phyloP scores from a whole-genome alignment of 495 filamentous ascomycete species.

The Aspergillus wentii region DNA sequence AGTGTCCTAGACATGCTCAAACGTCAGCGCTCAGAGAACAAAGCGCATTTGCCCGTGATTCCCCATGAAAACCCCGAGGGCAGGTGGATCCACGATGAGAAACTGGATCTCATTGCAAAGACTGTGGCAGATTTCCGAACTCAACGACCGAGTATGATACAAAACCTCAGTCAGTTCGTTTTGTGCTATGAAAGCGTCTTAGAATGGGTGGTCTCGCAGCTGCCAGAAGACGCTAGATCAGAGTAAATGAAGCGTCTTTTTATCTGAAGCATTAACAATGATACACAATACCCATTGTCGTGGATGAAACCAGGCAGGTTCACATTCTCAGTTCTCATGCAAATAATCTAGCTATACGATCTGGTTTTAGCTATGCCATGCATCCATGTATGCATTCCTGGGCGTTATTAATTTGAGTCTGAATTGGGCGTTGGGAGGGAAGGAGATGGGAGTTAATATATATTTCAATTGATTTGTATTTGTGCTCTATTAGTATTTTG shows the following conservation, averaged over 20 bases:
- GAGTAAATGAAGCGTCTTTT: constrained; percentile 1
- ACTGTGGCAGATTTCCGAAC: constrained; percentile 85
- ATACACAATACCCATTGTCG: no score
- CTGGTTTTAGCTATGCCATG: no score
- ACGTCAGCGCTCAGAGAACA: constrained; percentile 52
- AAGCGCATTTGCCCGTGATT: constrained; percentile 13
- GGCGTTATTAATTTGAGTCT: no score
- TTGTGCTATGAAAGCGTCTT: constrained; percentile 93
- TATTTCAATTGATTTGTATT: no score
- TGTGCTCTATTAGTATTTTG: no score
- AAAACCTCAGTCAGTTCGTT: constrained; percentile 90
- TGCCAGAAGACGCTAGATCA: constrained; percentile 12
- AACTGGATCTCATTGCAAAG: constrained; percentile 72
- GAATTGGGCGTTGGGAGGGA: no score
- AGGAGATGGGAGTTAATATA: no score
- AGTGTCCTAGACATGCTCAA: constrained; percentile 91
- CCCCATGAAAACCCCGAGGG: constrained; percentile 46
- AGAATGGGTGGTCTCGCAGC: constrained; percentile 70
- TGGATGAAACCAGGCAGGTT: no score
- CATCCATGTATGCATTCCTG: no score
- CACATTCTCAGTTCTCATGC: no score
- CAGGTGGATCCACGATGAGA: constrained; percentile 49
- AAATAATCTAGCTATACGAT: no score
- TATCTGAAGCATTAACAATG: no score
- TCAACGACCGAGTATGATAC: constrained; percentile 94